Evolutionary conservation across 148 eudicot genomes (phyloP).

Genomic region (Pharnaceum exiguum): DNA sequence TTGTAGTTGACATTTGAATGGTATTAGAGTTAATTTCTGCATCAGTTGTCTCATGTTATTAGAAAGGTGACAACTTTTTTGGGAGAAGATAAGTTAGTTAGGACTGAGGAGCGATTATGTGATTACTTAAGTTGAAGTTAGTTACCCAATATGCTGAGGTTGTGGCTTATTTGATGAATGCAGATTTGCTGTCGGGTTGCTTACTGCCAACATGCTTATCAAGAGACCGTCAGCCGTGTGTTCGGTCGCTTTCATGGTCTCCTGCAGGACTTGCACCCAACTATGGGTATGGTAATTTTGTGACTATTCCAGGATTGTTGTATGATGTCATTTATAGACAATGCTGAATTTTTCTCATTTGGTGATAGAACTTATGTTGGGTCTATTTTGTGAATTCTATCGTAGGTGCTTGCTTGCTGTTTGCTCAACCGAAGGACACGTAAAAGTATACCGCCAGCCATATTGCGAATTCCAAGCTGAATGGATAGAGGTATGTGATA

Average conservation of each 20-base stretch:
- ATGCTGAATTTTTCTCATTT: too few relatives aligned
- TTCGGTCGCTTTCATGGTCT: conserved; percentile 88
- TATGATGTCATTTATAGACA: too few relatives aligned
- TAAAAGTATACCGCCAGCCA: conserved; percentile 78
- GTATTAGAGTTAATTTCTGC: too few relatives aligned
- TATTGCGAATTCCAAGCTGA: conserved; percentile 71
- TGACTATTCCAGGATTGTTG: too few relatives aligned
- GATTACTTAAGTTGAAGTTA: too few relatives aligned
- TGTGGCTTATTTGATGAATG: conserved; percentile 8
- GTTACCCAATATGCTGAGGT: not conserved
- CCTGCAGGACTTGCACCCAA: conserved; percentile 67
- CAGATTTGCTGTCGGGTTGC: conserved; percentile 65
- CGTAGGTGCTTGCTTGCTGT: conserved; percentile 89
- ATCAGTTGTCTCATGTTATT: not conserved
- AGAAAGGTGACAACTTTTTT: not conserved
- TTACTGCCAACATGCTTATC: conserved; percentile 58
- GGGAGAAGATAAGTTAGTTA: too few relatives aligned
- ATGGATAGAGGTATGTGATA: conserved; percentile 76
- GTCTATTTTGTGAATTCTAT: not conserved
- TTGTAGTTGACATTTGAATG: too few relatives aligned
- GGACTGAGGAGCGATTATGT: too few relatives aligned
- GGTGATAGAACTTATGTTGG: not conserved
- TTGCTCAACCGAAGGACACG: conserved; percentile 74
- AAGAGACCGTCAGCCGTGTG: conserved; percentile 61
- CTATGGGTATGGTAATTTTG: conserved; percentile 60